These are phyloP conservation scores for Exophiala bonariae DNA, from an alignment of 2,329 filamentous ascomycete genomes.

Conservation along the genomic window DNA sequence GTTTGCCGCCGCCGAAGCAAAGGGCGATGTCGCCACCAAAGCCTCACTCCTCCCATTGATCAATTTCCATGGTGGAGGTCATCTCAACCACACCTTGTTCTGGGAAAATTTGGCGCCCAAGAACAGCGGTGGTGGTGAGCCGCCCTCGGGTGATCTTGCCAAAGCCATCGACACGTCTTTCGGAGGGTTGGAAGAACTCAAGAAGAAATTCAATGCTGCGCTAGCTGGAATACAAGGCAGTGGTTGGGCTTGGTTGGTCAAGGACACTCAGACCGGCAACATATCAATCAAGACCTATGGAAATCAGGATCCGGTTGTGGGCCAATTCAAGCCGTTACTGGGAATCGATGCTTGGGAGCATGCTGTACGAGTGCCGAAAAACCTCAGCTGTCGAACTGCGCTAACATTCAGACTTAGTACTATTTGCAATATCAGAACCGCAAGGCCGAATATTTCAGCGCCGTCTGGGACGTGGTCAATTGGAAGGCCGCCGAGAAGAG, in stretches of 20 bases:
- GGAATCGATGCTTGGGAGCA: slow-evolving; percentile 97
- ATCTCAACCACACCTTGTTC: slow-evolving; percentile 91
- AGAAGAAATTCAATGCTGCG: slow-evolving; percentile 64
- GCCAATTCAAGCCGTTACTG: slow-evolving; percentile 76
- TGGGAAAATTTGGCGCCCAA: slow-evolving; percentile 70
- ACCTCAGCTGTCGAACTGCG: neutral
- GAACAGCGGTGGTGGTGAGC: slow-evolving; percentile 62
- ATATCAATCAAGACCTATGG: slow-evolving; percentile 65
- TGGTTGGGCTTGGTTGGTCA: slow-evolving; percentile 65
- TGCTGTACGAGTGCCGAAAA: slow-evolving; percentile 45
- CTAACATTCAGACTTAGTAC: slow-evolving; percentile 15
- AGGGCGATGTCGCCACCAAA: slow-evolving; percentile 62
- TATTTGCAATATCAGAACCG: slow-evolving; percentile 92
- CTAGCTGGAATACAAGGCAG: slow-evolving; percentile 66
- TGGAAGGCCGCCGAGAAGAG: slow-evolving; percentile 87
- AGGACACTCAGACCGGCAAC: slow-evolving; percentile 60
- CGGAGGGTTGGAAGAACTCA: slow-evolving; percentile 59
- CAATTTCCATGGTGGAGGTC: slow-evolving; percentile 87
- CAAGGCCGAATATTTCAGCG: slow-evolving; percentile 92
- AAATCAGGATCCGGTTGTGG: slow-evolving; percentile 87
- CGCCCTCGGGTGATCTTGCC: slow-evolving; percentile 57
- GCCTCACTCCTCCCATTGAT: slow-evolving; percentile 69
- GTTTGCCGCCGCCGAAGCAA: slow-evolving; percentile 57
- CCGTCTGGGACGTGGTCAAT: slow-evolving; percentile 94
- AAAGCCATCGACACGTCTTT: slow-evolving; percentile 61